These are phyloP conservation scores for Brettanomyces custersianus DNA, from an alignment of 805 yeast species.

Conservation along the genomic window DNA sequence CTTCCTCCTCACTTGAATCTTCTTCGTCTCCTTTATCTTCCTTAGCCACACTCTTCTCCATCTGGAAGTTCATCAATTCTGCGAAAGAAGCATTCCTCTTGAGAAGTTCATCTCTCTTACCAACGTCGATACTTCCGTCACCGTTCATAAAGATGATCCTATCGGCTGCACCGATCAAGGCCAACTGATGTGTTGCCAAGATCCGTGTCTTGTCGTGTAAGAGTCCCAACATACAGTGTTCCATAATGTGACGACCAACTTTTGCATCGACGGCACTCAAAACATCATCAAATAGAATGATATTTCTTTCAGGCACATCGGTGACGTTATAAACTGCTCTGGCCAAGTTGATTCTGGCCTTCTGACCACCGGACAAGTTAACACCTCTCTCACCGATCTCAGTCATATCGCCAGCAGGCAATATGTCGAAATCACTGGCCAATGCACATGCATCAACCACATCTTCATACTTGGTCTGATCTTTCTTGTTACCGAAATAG, in stretches of 20 bases:
- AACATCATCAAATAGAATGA: slow-evolving; percentile 68
- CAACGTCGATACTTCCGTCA: slow-evolving; percentile 51
- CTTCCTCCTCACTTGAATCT: slow-evolving; percentile 13
- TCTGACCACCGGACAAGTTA: slow-evolving; percentile 81
- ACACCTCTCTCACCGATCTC: slow-evolving; percentile 85
- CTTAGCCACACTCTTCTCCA: slow-evolving; percentile 6
- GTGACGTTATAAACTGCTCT: slow-evolving; percentile 52
- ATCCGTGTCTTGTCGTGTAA: slow-evolving; percentile 53
- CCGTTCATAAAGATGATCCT: slow-evolving; percentile 57
- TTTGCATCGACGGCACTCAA: slow-evolving; percentile 81
- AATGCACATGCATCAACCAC: slow-evolving; percentile 61
- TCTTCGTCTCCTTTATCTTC: slow-evolving; percentile 11
- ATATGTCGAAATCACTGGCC: slow-evolving; percentile 50
- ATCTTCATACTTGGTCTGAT: slow-evolving; percentile 38
- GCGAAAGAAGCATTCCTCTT: slow-evolving; percentile 36
- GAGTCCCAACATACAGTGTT: slow-evolving; percentile 53
- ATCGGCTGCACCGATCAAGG: slow-evolving; percentile 60
- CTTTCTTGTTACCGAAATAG: slow-evolving; percentile 46
- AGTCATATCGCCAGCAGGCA: slow-evolving; percentile 71
- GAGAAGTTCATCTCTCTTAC: slow-evolving; percentile 47
- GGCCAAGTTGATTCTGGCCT: slow-evolving; percentile 72
- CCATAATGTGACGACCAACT: slow-evolving; percentile 74
- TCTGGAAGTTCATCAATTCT: slow-evolving; percentile 37
- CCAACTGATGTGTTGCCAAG: slow-evolving; percentile 76
- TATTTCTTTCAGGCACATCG: slow-evolving; percentile 42